Base-by-base conservation (phyloP, 2,329 filamentous ascomycete genomes). In the Mycocentrospora acerina region DNA sequence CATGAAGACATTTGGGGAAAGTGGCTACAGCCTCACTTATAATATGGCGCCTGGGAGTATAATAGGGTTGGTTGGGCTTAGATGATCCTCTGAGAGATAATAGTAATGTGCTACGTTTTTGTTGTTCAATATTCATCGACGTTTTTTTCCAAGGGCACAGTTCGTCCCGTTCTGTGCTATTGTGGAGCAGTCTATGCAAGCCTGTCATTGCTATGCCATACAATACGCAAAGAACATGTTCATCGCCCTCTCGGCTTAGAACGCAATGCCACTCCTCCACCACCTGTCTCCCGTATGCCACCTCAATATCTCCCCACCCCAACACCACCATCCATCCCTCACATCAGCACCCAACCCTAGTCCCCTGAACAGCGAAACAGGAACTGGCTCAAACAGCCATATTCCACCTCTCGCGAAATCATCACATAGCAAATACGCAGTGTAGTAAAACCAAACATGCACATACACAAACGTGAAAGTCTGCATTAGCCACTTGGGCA, bases 371-470 rank as follows among this genome's bases (percentile, higher is more conserved):
- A 77, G 59, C 37, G 88, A 94, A 7, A 91, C 49, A 0, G 90
- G 88, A n/a, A 95, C 68, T 0, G 89, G 88, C 65, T 96, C 89
- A 45, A 82, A 81, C 11, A 94, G 66, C 86, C 87, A 95, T 0
- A 95, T 57, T 0, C 88, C 89, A 1, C 81, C 78, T 9, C 77
- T 74, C 0, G 83, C 78, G 60, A 95, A 82, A 57, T 96, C 90
- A 59, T 95, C 81, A 9, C 82, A 72, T n/a, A 95, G 74, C 24
- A 82, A 63, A 27, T 73, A 73, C 1, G 78, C 78, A 0, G 87
- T 91, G 12, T 72, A 62, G 37, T 82, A 79, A 43, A 94, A 69
- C 88, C 88, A 96, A 0, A 62, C 53, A 4, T 82, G 47, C 1
- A 82, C 77, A 49, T 83, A 85, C 0, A 74, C 15, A 1, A 86